These are phyloP conservation scores for Scopulariopsis brevicaulis DNA, from an alignment of 2,329 filamentous ascomycete genomes.

Conservation along the genomic window DNA sequence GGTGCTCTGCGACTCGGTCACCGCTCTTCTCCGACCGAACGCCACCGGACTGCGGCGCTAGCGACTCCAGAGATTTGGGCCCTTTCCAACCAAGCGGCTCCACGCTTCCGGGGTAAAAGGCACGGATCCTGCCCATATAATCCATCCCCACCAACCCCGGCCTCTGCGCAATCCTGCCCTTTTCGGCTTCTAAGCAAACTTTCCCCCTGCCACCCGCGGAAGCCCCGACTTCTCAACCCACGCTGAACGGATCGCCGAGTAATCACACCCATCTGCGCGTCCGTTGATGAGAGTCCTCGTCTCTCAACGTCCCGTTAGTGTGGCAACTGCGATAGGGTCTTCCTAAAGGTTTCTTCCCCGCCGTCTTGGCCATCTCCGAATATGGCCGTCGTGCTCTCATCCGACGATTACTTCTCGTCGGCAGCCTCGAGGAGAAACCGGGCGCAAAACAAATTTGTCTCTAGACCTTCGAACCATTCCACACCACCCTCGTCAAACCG, in stretches of 20 bases:
- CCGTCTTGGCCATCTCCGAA: background rate
- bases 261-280: background rate
- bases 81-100: background rate
- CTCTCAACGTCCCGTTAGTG: background rate
- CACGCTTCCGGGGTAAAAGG: slow-evolving; percentile 3
- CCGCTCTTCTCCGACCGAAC: background rate
- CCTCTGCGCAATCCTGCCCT: background rate
- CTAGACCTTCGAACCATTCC: slow-evolving; percentile 28
- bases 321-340: background rate
- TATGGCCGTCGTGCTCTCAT: slow-evolving; percentile 37
- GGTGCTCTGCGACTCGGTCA: background rate
- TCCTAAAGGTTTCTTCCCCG: background rate
- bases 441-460: slow-evolving; percentile 45
- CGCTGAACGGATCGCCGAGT: background rate
- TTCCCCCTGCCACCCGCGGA: background rate
- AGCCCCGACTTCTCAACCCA: background rate
- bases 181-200: background rate
- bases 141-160: background rate
- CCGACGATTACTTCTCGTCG: slow-evolving; percentile 40
- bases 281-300: background rate
- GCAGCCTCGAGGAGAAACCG: slow-evolving; percentile 43
- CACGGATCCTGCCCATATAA: background rate
- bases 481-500: slow-evolving; percentile 32
- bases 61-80: background rate
- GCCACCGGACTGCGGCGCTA: background rate